Base-by-base conservation (phyloP, 768 basidiomycete genomes). In the Hygrophoropsis aurantiaca region DNA sequence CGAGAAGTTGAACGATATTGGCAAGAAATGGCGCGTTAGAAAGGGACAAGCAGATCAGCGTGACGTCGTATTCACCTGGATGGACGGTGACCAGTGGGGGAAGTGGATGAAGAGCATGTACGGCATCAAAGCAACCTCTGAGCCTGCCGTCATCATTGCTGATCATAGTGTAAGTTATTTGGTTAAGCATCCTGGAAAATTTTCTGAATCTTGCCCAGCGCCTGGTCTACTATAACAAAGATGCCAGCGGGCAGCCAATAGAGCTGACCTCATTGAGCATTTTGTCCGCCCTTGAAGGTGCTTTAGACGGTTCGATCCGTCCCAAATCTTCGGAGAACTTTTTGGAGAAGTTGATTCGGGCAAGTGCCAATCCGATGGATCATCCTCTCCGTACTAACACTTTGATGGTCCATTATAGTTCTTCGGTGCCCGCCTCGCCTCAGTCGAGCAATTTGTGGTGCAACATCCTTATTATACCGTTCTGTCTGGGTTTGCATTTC, bases 81-180 rank as follows among this genome's bases (percentile, higher is more conserved):
- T 97, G 81, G 91, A 99, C 59, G 79, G 73, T 2, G 82, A 81
- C 20, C 79, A 75, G 65, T 97, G 95, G 94, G 75, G 67, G 20
- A 83, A 79, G 42, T 97, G 94, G 94, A 71, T 95, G 69, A 92
- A 90, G 74, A 84, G 82, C 56, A 92, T 92, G 83, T 98, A 97
- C 68, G 85, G 85, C 23, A 71, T 93, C 55, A 71, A 65, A 53
- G 47, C 53, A 8, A 53, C 40, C 7, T 44, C 49, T 0, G 62
- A 61, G 19, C 65, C 68, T 6, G 56, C 55, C 10, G 73, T 91
- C 19, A 75, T 95, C n/a, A 78, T 97, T 47, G 78, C 87, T 2
- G 88, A 94, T 64, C 92, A 95, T 51, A 70, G 77, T 60, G 90
- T 91, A 52, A 44, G 82, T 67, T 27, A 11, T 26, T 15, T 46